A percentile compares a stretch with the other conserved stretches of the same genome.
These are phyloP conservation scores for Fibroporia radiculosa DNA, from an alignment of 768 basidiomycete species.

Conservation along the genomic window DNA sequence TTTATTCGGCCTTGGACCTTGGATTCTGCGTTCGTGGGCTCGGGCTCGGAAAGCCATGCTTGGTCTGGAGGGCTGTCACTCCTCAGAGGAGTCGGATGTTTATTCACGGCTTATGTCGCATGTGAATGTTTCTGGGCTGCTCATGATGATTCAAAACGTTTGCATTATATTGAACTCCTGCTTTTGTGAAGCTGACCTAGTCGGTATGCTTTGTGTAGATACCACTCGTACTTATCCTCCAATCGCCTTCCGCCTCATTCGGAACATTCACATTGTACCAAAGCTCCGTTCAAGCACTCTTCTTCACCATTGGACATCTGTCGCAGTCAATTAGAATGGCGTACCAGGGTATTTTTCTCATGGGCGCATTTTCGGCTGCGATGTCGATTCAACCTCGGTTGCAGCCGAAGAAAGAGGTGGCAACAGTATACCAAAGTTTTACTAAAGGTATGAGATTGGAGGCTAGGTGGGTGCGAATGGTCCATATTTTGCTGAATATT, in stretches of 20 bases:
- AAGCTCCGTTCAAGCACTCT: constrained; percentile 63
- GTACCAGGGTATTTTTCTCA: constrained; percentile 81
- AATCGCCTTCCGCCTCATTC: constrained; percentile 65
- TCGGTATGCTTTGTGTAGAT: constrained; percentile 37
- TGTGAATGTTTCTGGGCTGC: constrained; percentile 37
- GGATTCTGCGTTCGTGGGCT: constrained; percentile 78
- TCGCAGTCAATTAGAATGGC: constrained; percentile 60
- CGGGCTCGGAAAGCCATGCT: constrained; percentile 52
- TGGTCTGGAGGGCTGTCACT: constrained; percentile 42
- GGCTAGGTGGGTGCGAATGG: constrained; percentile 41
- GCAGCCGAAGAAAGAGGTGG: constrained; percentile 50
- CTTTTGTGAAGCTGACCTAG: not conserved
- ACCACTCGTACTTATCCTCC: constrained; percentile 64
- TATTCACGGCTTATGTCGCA: constrained; percentile 11
- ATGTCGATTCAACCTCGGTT: constrained; percentile 62
- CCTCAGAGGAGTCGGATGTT: constrained; percentile 17
- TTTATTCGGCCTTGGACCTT: constrained; percentile 76
- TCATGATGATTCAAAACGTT: constrained; percentile 67
- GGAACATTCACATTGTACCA: constrained; percentile 81
- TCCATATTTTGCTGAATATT: not conserved
- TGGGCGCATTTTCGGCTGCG: constrained; percentile 80
- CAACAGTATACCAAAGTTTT: constrained; percentile 37
- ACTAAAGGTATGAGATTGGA: constrained; percentile 62
- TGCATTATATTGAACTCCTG: not conserved
- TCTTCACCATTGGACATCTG: constrained; percentile 57